Percentiles rank a stretch among this genome's conserved stretches.
Evolutionary conservation across 768 basidiomycete species (phyloP).

Genomic region (Hemileccinum rubropunctum): DNA sequence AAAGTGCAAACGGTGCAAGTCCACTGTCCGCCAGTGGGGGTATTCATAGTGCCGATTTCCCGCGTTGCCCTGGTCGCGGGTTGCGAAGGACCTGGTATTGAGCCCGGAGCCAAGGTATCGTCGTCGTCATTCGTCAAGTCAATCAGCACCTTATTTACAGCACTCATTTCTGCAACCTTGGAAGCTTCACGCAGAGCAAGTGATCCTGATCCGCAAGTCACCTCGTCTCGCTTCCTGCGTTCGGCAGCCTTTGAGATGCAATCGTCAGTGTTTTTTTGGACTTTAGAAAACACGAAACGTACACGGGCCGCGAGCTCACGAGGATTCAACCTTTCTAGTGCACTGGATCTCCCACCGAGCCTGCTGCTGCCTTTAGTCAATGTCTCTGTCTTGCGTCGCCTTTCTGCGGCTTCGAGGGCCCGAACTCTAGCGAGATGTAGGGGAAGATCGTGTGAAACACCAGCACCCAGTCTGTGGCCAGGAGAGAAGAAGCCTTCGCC

Average conservation of each 20-base stretch:
- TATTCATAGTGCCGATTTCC: background rate
- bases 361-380: constrained; percentile 54
- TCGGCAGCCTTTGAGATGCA: constrained; percentile 72
- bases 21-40: constrained; percentile 38
- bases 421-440: constrained; percentile 60
- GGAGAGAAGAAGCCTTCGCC: constrained; percentile 87
- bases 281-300: constrained; percentile 39
- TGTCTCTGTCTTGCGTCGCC: constrained; percentile 46
- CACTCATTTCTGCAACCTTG: constrained; percentile 67
- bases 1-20: constrained; percentile 63
- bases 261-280: background rate
- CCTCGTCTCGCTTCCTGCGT: constrained; percentile 68
- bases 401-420: constrained; percentile 81
- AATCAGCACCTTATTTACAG: constrained; percentile 50
- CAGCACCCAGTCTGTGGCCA: constrained; percentile 69
- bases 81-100: constrained; percentile 20
- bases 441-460: constrained; percentile 66
- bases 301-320: constrained; percentile 65
- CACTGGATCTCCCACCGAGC: constrained; percentile 52
- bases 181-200: constrained; percentile 58
- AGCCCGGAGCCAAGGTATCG: constrained; percentile 27
- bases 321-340: constrained; percentile 47
- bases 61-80: background rate
- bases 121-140: constrained; percentile 49
- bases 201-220: constrained; percentile 65